These are phyloP conservation scores for Cajanus cajan DNA, from an alignment of 306 rosid species.

Conservation along the genomic window DNA sequence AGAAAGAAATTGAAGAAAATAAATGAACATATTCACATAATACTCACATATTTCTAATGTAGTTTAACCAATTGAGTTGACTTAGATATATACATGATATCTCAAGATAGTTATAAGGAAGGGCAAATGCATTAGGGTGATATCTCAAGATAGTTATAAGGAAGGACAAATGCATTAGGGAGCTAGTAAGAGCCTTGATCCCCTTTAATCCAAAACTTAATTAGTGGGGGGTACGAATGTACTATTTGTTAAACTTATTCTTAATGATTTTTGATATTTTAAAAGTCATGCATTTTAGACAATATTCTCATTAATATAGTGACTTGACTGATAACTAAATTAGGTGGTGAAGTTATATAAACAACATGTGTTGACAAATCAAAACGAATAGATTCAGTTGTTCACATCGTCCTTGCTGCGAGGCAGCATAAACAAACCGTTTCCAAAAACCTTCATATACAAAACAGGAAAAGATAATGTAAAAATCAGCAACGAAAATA, in stretches of 20 bases:
- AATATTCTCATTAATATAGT: background rate
- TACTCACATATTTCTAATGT: no score
- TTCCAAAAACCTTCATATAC: background rate
- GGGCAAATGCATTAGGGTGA: no score
- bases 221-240: background rate
- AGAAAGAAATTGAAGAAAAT: no score
- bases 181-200: background rate
- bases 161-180: background rate
- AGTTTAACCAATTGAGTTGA: no score
- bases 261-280: background rate
- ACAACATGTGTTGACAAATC: background rate
- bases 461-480: background rate
- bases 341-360: background rate
- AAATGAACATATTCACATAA: no score
- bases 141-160: no score
- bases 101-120: no score
- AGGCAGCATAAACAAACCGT: background rate
- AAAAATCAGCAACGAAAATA: background rate
- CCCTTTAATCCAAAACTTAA: background rate
- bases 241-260: background rate
- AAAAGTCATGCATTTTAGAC: background rate
- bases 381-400: background rate
- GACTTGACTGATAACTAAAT: background rate
- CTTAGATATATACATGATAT: no score
- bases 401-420: background rate